Base-by-base conservation (phyloP, 1,139 yeast genomes). In the Kodamaea suecica region DNA sequence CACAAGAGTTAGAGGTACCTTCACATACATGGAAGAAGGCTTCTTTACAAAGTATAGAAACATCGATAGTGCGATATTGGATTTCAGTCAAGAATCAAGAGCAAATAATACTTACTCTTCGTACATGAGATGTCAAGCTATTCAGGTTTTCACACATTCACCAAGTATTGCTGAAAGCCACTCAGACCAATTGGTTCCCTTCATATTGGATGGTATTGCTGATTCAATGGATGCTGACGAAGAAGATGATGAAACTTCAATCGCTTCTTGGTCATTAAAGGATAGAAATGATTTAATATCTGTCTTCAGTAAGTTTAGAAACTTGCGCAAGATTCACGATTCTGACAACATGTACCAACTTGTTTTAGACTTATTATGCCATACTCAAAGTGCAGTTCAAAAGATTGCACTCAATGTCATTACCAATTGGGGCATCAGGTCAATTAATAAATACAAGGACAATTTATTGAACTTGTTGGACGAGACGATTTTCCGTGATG, bases 401-500 rank as follows among this genome's bases (percentile, higher is more conserved):
- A 78, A 76, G 43, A 59, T 80, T 30, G 94, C 97, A 0, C 63
- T 92, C 34, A 75, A 77, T 39, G 84, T 84, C 31, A 52, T 92
- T n/a, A 59, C 87, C 30, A 78, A 84, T 30, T 84, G 74, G 69
- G 78, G 80, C 43, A 70, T 74, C 38, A 70, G 75, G 2, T 63
- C 68, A 2, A 61, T 86, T 23, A 70, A 70, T 36, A 84, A 81
- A 54, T 90, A 88, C 53, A 69, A 71, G 41, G 95, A 84, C 43
- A 81, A 82, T 45, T 65, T 94, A 49, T 72, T 64, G 35, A 88
- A 84, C 46, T 61, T 94, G 38, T 63, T 92, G 20, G 96, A 90
- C 53, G 95, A 88, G 44, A 76, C 86, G 2, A 66, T 82, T 16
- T 90, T 87, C 61, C 78, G 87, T 41, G 98, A 94, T 56, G 97